Base-by-base conservation (phyloP, 495 filamentous ascomycete species). In the Emericellopsis terricola region DNA sequence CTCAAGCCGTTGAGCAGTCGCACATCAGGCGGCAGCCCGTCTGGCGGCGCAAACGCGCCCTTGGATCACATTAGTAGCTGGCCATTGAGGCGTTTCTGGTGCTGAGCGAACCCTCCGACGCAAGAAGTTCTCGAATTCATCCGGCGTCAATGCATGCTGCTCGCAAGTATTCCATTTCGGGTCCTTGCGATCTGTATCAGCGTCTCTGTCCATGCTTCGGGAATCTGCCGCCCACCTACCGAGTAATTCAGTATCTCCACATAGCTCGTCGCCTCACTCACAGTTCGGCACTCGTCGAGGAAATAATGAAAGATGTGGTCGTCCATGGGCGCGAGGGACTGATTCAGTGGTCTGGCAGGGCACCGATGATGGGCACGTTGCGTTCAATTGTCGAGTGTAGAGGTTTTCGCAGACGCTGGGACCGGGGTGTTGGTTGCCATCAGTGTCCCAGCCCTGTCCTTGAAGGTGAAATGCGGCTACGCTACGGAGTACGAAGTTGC, bases 171-270 rank as follows among this genome's bases (percentile, higher is more conserved):
- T 63, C 39, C 49, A 50, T 8, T 34, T 30, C 14, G 58, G 44
- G 35, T 65, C 57, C 62, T 60, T 15, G 19, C 33, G 19, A 36
- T 30, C 18, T 9, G 23, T 7, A 24, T 14, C 20, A 24, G 11
- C 13, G 19, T 20, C 3, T 34, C 19, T 20, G 31, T 23, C 6
- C 11, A 11, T 6, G 23, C 23, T 11, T 6, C 23, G 11, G 23
- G 6, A 26, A 26, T 10, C 19, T 29, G 9, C 4, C 15, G 16
- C 4, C 23, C 17, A 49, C 64, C 32, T 44, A 71, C 66, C 36
- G 64, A 60, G 41, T 69, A 71, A 26, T 61, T 62, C 37, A 65
- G 52, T 20, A 71, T 65, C 49, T 71, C 65, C 14, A 71, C 41
- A 39, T 67, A 71, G 19, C 49, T 51, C 14, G 65, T 69, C 14